Percentiles rank a stretch among this genome's conserved stretches.
phyloP scores from a whole-genome alignment of 495 filamentous ascomycete species.

The Trichoderma virens region DNA sequence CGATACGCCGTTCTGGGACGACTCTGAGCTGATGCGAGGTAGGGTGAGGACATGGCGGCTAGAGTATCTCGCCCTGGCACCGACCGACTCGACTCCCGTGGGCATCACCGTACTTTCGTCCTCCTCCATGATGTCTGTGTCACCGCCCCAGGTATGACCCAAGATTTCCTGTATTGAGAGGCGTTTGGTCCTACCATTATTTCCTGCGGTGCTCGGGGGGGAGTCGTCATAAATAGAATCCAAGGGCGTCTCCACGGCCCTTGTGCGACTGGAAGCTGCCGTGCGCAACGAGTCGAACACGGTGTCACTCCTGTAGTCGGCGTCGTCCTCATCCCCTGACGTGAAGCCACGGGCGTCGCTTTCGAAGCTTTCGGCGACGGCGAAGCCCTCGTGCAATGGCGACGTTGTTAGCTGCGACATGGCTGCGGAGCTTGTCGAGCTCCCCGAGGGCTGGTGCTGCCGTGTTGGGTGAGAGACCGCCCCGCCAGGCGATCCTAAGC shows the following conservation, averaged over 20 bases:
- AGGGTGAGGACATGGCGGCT: constrained; percentile 7
- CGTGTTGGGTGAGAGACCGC: constrained; percentile 22
- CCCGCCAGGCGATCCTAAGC: constrained; percentile 32
- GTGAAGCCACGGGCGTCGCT: constrained; percentile 64
- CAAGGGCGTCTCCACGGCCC: constrained; percentile 52
- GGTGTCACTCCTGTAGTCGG: constrained; percentile 79
- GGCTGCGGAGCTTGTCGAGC: constrained; percentile 20
- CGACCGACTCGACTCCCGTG: constrained; percentile 23
- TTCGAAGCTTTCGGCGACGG: constrained; percentile 82
- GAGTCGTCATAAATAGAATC: constrained; percentile 85
- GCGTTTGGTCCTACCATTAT: constrained; percentile 46
- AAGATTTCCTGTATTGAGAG: constrained; percentile 49
- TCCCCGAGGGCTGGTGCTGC: constrained; percentile 21
- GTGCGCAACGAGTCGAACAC: constrained; percentile 89
- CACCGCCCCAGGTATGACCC: constrained; percentile 38
- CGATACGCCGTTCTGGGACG: constrained; percentile 8
- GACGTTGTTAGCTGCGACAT: constrained; percentile 22
- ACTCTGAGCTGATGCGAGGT: constrained; percentile 15
- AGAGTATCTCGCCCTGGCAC: constrained; percentile 14
- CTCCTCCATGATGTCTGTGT: constrained; percentile 56
- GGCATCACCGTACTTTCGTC: constrained; percentile 55
- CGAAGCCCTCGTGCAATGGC: constrained; percentile 46
- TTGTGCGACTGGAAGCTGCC: constrained; percentile 54
- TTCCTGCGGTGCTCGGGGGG: constrained; percentile 43
- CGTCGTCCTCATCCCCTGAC: constrained; percentile 78